phyloP scores from a whole-genome alignment of 176 grass and related monocot species.

The Aegilops tauschii region DNA sequence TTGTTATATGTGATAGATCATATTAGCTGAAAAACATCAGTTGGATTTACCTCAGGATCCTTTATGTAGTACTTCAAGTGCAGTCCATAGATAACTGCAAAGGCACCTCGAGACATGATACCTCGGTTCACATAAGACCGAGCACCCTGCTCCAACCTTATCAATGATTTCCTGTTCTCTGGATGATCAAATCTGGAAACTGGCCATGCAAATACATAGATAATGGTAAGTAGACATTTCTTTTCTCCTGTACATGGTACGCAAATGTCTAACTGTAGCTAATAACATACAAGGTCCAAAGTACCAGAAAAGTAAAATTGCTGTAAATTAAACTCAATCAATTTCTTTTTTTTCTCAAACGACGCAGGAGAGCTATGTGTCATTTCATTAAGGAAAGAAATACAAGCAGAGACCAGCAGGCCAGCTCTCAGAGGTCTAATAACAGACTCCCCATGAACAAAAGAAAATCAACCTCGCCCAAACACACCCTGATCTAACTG shows the following conservation, averaged over 20 bases:
- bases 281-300: neutral
- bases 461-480: no score
- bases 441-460: no score
- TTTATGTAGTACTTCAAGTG: conserved; percentile 85
- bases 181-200: conserved; percentile 67
- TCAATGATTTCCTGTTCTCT: conserved; percentile 69
- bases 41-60: conserved; percentile 57
- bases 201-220: conserved; percentile 29
- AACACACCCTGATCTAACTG: neutral
- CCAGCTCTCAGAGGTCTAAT: no score
- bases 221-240: conserved; percentile 1
- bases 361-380: neutral
- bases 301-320: neutral
- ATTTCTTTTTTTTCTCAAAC: neutral
- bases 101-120: conserved; percentile 58
- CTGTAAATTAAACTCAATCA: neutral
- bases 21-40: conserved; percentile 16
- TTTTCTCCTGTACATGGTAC: neutral
- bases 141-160: conserved; percentile 76
- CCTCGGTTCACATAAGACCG: conserved; percentile 70
- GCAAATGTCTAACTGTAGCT: conserved; percentile 9
- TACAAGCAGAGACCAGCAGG: neutral
- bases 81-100: conserved; percentile 82
- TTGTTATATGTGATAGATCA: neutral
- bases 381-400: neutral